These are phyloP conservation scores for Aureobasidium zeae DNA, from an alignment of 2,329 filamentous ascomycete species.

Conservation along the genomic window DNA sequence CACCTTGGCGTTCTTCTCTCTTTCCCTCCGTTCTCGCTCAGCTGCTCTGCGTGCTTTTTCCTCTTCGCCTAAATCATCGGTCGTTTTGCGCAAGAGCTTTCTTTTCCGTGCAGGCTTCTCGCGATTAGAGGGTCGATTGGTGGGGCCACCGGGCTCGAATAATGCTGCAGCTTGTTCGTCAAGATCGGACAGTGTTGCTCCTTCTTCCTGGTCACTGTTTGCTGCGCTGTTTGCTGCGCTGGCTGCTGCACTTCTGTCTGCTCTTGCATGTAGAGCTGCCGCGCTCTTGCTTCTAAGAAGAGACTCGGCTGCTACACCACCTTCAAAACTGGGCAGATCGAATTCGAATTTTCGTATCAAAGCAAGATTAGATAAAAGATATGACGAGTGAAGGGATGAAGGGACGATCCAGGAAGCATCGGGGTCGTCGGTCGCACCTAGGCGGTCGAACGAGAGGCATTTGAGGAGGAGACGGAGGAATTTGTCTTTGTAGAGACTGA, in stretches of 20 bases:
- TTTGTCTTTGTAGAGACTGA: slow-evolving; percentile 80
- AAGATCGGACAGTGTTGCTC: slow-evolving; percentile 9
- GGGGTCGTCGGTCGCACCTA: slow-evolving; percentile 58
- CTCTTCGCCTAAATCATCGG: slow-evolving; percentile 54
- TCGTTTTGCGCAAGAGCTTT: slow-evolving; percentile 38
- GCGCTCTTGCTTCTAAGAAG: slow-evolving; percentile 65
- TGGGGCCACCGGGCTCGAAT: slow-evolving; percentile 62
- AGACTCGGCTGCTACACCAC: slow-evolving; percentile 64
- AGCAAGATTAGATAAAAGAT: slow-evolving; percentile 60
- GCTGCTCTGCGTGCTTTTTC: slow-evolving; percentile 50
- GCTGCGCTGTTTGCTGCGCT: slow-evolving; percentile 9
- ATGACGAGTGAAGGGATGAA: slow-evolving; percentile 50
- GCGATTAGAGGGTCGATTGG: slow-evolving; percentile 25
- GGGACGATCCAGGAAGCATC: slow-evolving; percentile 75
- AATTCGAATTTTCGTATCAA: slow-evolving; percentile 71
- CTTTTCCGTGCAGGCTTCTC: slow-evolving; percentile 53
- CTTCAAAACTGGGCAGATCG: slow-evolving; percentile 66
- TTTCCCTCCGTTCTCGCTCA: slow-evolving; percentile 55
- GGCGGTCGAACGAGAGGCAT: slow-evolving; percentile 59
- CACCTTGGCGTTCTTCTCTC: slow-evolving; percentile 68
- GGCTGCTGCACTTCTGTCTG: slow-evolving; percentile 5
- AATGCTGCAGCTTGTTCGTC: slow-evolving; percentile 41
- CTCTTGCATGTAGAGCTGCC: slow-evolving; percentile 21
- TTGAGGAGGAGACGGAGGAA: slow-evolving; percentile 78
- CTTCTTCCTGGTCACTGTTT: slow-evolving; percentile 16